Conservation (phyloP, 805 yeast genomes). For the Pichia gijzeniarum region DNA sequence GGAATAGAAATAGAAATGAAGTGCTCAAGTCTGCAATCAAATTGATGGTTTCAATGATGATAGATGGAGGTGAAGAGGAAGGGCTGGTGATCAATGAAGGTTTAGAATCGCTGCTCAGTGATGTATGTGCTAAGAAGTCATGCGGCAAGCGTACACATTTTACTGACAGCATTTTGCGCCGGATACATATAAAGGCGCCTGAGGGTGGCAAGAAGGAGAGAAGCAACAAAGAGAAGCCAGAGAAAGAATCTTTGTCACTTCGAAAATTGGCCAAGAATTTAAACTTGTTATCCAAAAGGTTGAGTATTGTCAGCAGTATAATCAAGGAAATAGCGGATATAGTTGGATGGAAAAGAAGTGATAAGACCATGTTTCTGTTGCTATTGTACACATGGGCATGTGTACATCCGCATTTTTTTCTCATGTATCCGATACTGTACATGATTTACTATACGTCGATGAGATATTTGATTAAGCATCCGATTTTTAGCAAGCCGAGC, state of each 20-base stretch:
- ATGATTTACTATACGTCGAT: conserved; percentile 60
- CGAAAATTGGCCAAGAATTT: conserved; percentile 51
- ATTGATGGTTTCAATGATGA: no score
- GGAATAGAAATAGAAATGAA: background rate
- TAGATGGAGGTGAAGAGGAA: background rate
- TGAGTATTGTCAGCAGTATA: conserved; percentile 40
- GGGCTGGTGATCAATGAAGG: background rate
- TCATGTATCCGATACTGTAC: conserved; percentile 56
- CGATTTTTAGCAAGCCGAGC: conserved; percentile 35
- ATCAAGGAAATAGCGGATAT: background rate
- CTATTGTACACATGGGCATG: conserved; percentile 61
- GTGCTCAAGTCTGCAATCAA: background rate
- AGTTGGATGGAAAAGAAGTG: conserved; percentile 65
- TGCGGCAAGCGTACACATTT: background rate
- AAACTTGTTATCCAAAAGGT: conserved; percentile 46
- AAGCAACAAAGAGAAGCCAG: background rate
- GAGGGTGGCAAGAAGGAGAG: background rate
- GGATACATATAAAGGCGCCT: background rate
- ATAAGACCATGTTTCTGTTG: conserved; percentile 56
- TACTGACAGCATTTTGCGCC: no score
- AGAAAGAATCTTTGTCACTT: conserved; percentile 39
- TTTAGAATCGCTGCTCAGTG: background rate
- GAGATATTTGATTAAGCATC: conserved; percentile 64
- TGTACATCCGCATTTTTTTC: conserved; percentile 60
- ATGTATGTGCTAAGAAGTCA: background rate